Evolutionary conservation across 1,284 basidiomycete species (phyloP).

Genomic region (Ceratobasidium sp.): DNA sequence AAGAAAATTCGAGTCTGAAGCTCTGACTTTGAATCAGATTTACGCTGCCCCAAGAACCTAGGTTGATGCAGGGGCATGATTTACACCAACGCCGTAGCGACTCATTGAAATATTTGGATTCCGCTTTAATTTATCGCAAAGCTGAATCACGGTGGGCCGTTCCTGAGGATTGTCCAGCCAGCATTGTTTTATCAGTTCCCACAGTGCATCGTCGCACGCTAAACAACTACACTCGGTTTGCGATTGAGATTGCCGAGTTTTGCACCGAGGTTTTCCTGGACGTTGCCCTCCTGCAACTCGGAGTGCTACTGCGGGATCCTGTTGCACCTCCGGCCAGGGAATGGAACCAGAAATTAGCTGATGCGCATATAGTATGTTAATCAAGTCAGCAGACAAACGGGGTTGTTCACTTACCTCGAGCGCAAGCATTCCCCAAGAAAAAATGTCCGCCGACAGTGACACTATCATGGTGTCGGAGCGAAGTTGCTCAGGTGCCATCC

Average conservation of each 20-base stretch:
- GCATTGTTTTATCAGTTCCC: background rate
- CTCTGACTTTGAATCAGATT: too few relatives aligned
- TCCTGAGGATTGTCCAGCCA: background rate
- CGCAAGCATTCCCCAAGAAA: constrained; percentile 32
- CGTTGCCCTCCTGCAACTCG: constrained; percentile 18
- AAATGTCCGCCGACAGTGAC: constrained; percentile 29
- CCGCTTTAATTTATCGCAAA: background rate
- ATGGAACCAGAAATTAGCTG: constrained; percentile 26
- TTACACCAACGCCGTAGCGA: too few relatives aligned
- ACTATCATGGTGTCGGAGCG: constrained; percentile 27
- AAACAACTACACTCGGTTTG: background rate
- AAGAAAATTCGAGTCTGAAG: too few relatives aligned
- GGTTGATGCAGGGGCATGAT: too few relatives aligned
- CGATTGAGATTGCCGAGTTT: background rate
- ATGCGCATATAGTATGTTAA: background rate
- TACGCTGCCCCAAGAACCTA: too few relatives aligned
- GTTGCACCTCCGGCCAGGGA: constrained; percentile 28
- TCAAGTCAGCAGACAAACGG: background rate
- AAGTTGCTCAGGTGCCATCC: constrained; percentile 34
- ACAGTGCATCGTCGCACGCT: background rate
- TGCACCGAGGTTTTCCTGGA: constrained; percentile 1
- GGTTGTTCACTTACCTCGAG: constrained; percentile 2
- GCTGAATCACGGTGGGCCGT: background rate
- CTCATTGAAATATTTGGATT: background rate
- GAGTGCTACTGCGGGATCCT: constrained; percentile 28